Conservation (phyloP, 345 rosid genomes). For the Erucastrum elatum region DNA sequence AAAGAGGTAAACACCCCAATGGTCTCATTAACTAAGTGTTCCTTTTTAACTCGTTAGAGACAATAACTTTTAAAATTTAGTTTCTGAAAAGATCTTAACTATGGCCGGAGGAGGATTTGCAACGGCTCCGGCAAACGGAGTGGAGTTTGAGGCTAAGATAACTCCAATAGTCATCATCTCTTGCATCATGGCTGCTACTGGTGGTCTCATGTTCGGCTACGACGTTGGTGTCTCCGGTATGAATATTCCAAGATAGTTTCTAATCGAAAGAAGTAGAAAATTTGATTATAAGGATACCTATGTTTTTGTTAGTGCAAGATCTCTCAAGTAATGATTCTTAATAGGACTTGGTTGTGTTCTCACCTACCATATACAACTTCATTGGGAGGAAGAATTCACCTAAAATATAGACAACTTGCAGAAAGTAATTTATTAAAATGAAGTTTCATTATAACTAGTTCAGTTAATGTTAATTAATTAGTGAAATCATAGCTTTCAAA, state of each 20-base stretch:
- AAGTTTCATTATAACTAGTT: not conserved
- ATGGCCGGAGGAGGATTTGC: slow-evolving; percentile 85
- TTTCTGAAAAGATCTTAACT: not conserved
- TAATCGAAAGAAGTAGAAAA: not conserved
- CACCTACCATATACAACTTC: slow-evolving; percentile 14
- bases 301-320: slow-evolving; percentile 18
- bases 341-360: not conserved
- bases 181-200: slow-evolving; percentile 95
- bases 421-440: not conserved
- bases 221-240: slow-evolving; percentile 92
- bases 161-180: slow-evolving; percentile 85
- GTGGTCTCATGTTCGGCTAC: slow-evolving; percentile 97
- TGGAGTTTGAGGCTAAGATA: slow-evolving; percentile 88
- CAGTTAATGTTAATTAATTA: not conserved
- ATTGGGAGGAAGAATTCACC: slow-evolving; percentile 15
- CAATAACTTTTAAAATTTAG: not conserved
- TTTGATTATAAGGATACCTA: not conserved
- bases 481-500: not conserved
- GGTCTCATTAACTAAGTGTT: slow-evolving; percentile 13
- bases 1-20: slow-evolving; percentile 19
- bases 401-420: not conserved
- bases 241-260: not conserved
- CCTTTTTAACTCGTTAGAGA: slow-evolving; percentile 10
- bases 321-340: not conserved
- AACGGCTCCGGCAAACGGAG: slow-evolving; percentile 50